Evolutionary conservation across 805 yeast genomes (phyloP).

Genomic region (Cyberlindnera maclurae): DNA sequence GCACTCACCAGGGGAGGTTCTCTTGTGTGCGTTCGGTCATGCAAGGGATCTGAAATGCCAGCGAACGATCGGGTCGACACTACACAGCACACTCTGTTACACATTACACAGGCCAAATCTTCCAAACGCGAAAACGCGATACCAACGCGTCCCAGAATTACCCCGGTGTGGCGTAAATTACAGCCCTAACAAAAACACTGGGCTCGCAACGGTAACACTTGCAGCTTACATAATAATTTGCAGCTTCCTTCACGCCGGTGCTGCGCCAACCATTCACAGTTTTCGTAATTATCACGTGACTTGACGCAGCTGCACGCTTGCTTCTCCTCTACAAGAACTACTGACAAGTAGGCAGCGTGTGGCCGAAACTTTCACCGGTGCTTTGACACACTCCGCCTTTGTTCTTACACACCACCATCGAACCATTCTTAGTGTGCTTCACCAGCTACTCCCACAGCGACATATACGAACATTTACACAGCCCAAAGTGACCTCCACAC

Average conservation of each 20-base stretch:
- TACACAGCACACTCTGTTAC: too few relatives aligned
- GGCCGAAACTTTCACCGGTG: not conserved
- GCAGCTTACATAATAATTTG: too few relatives aligned
- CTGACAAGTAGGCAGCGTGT: not conserved
- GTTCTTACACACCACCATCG: not conserved
- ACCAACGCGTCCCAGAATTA: too few relatives aligned
- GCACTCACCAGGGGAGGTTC: slow-evolving; percentile 25
- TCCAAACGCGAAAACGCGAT: too few relatives aligned
- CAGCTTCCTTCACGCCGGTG: too few relatives aligned
- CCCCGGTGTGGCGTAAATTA: too few relatives aligned
- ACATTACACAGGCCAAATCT: too few relatives aligned
- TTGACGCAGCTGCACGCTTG: slow-evolving; percentile 2
- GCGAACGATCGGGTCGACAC: too few relatives aligned
- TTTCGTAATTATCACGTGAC: slow-evolving; percentile 1
- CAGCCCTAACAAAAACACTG: too few relatives aligned
- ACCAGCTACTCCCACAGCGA: not conserved
- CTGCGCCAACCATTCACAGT: too few relatives aligned
- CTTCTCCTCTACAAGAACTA: slow-evolving; percentile 1
- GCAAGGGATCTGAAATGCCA: too few relatives aligned
- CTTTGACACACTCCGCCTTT: not conserved
- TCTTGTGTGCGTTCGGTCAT: slow-evolving; percentile 16
- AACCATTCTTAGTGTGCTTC: not conserved
- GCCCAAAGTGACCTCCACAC: not conserved
- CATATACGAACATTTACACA: not conserved
- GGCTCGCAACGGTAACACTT: too few relatives aligned